Evolutionary conservation across 345 rosid species (phyloP).

Genomic region (Brassica nigra): DNA sequence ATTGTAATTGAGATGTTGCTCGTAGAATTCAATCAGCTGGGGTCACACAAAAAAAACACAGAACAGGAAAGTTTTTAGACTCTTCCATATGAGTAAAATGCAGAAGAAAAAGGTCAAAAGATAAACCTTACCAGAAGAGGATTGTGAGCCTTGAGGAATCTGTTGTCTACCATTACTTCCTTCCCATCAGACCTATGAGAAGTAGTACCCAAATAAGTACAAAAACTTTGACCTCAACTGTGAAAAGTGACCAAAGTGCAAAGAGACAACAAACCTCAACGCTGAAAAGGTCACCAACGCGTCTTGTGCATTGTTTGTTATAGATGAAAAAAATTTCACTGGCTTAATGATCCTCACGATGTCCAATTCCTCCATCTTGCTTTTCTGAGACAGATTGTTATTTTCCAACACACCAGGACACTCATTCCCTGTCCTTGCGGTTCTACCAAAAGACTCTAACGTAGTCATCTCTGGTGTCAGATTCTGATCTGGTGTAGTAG

Average conservation of each 20-base stretch:
- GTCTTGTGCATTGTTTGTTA: slow-evolving; percentile 59
- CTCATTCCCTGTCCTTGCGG: slow-evolving; percentile 48
- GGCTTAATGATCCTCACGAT: slow-evolving; percentile 76
- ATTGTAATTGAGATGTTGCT: slow-evolving; percentile 88
- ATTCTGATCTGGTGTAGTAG: slow-evolving; percentile 34
- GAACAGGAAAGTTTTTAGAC: slow-evolving; percentile 4
- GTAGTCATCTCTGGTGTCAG: slow-evolving; percentile 45
- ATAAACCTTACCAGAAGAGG: slow-evolving; percentile 76
- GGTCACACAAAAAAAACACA: not conserved
- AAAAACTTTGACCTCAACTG: not conserved
- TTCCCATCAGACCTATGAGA: slow-evolving; percentile 80
- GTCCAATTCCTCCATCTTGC: slow-evolving; percentile 47
- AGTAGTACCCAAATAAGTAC: slow-evolving; percentile 2
- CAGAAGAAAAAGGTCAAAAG: slow-evolving; percentile 5
- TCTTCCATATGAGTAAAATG: slow-evolving; percentile 14
- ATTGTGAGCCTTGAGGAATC: slow-evolving; percentile 75
- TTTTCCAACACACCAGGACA: slow-evolving; percentile 41
- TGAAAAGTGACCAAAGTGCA: not conserved
- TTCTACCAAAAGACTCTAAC: slow-evolving; percentile 49
- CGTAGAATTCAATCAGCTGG: slow-evolving; percentile 89
- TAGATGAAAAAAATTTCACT: slow-evolving; percentile 66
- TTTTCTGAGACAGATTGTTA: slow-evolving; percentile 44
- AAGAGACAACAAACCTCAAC: slow-evolving; percentile 67
- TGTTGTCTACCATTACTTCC: slow-evolving; percentile 84
- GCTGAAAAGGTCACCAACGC: slow-evolving; percentile 77